A percentile compares a stretch with the other conserved stretches of the same genome.
Conservation (phyloP, 495 filamentous ascomycete species). For the Podospora comata region DNA sequence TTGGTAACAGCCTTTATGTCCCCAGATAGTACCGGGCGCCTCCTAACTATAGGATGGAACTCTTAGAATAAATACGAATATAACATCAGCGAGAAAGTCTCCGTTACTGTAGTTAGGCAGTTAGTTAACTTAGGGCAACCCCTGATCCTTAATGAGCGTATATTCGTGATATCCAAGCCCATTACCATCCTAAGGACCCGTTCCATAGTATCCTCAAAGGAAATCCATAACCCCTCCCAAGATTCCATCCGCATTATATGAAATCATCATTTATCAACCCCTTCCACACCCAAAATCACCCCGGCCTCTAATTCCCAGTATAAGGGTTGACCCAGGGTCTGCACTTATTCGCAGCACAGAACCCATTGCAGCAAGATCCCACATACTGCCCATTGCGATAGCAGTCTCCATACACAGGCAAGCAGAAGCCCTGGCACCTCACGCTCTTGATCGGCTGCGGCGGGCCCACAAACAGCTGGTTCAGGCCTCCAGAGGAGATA, state of each 20-base stretch:
- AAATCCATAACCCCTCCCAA: too few species aligned
- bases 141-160: too few species aligned
- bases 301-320: not conserved
- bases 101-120: conserved; percentile 50
- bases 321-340: conserved; percentile 25
- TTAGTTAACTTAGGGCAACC: conserved; percentile 47
- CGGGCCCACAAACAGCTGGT: conserved; percentile 32
- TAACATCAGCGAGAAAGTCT: conserved; percentile 51
- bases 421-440: conserved; percentile 30
- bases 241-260: too few species aligned
- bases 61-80: conserved; percentile 60
- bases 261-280: not conserved
- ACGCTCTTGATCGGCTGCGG: conserved; percentile 30
- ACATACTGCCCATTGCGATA: conserved; percentile 28
- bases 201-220: too few species aligned
- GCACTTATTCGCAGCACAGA: conserved; percentile 33
- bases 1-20: conserved; percentile 11
- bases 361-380: conserved; percentile 32
- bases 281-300: too few species aligned
- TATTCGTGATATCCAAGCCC: too few species aligned
- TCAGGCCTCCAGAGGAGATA: conserved; percentile 24
- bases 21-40: conserved; percentile 38
- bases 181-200: too few species aligned
- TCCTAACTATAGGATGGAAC: conserved; percentile 62
- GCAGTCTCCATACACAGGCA: conserved; percentile 28